Base-by-base conservation (phyloP, 805 yeast genomes). In the Kluyveromyces nonfermentans region DNA sequence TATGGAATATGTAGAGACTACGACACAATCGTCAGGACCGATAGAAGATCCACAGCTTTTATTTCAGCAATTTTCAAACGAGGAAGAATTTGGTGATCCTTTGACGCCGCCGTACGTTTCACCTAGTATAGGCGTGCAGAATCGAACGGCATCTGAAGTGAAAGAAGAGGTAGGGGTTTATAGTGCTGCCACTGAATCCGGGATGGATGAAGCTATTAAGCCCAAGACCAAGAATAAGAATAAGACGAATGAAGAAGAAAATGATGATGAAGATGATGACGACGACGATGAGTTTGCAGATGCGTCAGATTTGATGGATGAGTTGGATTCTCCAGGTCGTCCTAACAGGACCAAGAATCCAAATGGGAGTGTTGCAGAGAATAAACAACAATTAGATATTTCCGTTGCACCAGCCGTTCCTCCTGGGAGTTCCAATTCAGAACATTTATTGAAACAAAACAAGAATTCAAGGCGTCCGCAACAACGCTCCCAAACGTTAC, bases 1-100 rank as follows among this genome's bases (percentile, higher is more conserved):
- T 1, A 65, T 58, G 38, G 77, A 75, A 44, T 65, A 73, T 37
- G 69, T 71, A 12, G 73, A 71, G 48, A 74, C 74, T 6, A 73
- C 75, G 1, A 67, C 71, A 1, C 67, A 71, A 40, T 56, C 71
- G 53, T 43, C 59, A 51, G 49, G 33, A 46, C 53, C 46, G 42
- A 47, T 46, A 34, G 46, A 47, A 50, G 63, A 53, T 10, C 46
- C 57, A n/a, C 57, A 63, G 22, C 45, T 48, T 10, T 63, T 60
- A 42, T 63, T 63, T 35, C 55, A 61, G 40, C 60, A 58, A 37
- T 60, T 59, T 42, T 53, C 47, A 8, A 38, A 40, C 5, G 47
- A 47, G 32, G 41, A 38, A 10, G 32, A 33, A 4, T 15, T 16
- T 18, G 20, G 16, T 33, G n/a, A 16, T 25, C 41, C 41, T 6